Evolutionary conservation across 495 filamentous ascomycete species (phyloP).

Genomic region (Acidiella bohemica): DNA sequence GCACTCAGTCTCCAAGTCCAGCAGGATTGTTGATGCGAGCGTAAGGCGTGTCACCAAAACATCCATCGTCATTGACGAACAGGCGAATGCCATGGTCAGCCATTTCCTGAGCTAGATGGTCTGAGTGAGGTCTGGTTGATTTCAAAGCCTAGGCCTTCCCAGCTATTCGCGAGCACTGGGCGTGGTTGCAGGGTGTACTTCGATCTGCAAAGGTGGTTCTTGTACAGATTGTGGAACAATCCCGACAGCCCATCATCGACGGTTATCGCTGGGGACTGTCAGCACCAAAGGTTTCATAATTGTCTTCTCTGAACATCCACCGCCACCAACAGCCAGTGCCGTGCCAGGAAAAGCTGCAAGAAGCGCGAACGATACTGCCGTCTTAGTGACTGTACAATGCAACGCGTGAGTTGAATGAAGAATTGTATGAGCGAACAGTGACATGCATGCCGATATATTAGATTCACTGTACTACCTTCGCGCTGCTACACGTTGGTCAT

Average conservation of each 20-base stretch:
- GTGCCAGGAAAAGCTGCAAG: no score
- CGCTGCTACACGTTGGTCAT: no score
- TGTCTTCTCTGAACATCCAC: no score
- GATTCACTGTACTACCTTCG: background rate
- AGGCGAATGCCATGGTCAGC: conserved; percentile 38
- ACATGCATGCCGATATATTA: background rate
- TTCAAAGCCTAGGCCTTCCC: conserved; percentile 42
- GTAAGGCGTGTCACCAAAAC: conserved; percentile 41
- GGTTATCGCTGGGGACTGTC: no score
- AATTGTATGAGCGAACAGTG: background rate
- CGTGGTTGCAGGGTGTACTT: conserved; percentile 36
- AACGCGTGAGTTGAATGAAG: background rate
- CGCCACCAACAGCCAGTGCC: no score
- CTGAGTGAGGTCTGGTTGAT: conserved; percentile 37
- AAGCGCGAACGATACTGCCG: no score
- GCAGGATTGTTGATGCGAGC: conserved; percentile 36
- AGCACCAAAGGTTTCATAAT: no score
- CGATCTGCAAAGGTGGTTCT: conserved; percentile 40
- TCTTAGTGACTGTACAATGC: no score
- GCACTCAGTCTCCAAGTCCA: conserved; percentile 43
- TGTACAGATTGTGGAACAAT: conserved; percentile 41
- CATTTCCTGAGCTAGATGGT: conserved; percentile 35
- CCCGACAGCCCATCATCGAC: no score
- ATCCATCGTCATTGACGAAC: conserved; percentile 46
- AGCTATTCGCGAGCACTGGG: conserved; percentile 42